Percentiles rank a stretch among this genome's conserved stretches.
These are phyloP conservation scores for Ceriops zippeliana DNA, from an alignment of 345 rosid species.

Conservation along the genomic window DNA sequence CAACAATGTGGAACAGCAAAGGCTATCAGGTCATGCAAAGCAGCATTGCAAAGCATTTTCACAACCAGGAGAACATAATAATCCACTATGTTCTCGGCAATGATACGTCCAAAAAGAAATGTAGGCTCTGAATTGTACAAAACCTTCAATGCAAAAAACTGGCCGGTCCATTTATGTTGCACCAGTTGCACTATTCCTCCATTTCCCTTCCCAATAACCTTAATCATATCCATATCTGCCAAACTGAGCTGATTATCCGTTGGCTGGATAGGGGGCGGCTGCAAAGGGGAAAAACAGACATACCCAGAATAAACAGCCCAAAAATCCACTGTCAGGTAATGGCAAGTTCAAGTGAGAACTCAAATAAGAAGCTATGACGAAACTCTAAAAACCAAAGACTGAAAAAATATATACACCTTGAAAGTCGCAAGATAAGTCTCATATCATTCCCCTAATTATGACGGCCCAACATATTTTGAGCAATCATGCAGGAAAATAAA, in stretches of 20 bases:
- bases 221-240: slow-evolving; percentile 68
- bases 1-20: too few relatives aligned
- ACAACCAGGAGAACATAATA: neutral
- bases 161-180: slow-evolving; percentile 93
- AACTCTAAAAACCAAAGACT: too few relatives aligned
- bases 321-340: neutral
- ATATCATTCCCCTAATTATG: too few relatives aligned
- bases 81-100: too few relatives aligned
- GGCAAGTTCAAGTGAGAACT: neutral
- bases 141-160: slow-evolving; percentile 90
- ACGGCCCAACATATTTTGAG: too few relatives aligned
- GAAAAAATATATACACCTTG: too few relatives aligned
- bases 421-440: too few relatives aligned
- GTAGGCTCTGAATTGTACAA: neutral
- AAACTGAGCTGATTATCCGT: slow-evolving; percentile 70
- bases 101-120: neutral
- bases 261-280: slow-evolving; percentile 71
- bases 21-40: too few relatives aligned
- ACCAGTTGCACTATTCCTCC: slow-evolving; percentile 93
- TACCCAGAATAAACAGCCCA: slow-evolving; percentile 6
- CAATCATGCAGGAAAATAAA: too few relatives aligned
- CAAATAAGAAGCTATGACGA: too few relatives aligned
- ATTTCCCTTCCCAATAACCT: slow-evolving; percentile 88
- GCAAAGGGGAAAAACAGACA: slow-evolving; percentile 9
- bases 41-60: too few relatives aligned